Evolutionary conservation across 2,329 filamentous ascomycete genomes (phyloP).

Genomic region (Pochonia chlamydosporia): DNA sequence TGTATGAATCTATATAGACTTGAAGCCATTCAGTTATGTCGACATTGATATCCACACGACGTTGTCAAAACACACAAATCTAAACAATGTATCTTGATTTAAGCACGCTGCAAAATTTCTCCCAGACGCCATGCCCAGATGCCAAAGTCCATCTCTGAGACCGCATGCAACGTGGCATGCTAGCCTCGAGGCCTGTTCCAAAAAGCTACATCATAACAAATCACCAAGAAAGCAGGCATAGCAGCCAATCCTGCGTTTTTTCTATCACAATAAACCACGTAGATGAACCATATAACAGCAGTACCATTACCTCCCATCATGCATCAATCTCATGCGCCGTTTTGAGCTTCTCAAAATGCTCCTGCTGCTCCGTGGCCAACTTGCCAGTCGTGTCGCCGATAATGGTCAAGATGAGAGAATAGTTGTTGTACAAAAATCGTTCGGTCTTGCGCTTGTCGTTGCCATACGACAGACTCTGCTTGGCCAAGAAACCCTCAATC

Average conservation of each 20-base stretch:
- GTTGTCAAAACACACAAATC: too few relatives aligned
- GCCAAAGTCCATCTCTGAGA: neutral
- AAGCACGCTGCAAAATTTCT: too few relatives aligned
- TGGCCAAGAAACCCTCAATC: constrained; percentile 75
- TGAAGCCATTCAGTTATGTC: neutral
- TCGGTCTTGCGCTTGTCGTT: constrained; percentile 74
- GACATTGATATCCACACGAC: neutral
- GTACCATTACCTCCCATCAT: too few relatives aligned
- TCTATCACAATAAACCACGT: too few relatives aligned
- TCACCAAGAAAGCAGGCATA: too few relatives aligned
- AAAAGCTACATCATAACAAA: too few relatives aligned
- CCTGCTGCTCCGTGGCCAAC: constrained; percentile 67
- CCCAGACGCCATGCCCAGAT: too few relatives aligned
- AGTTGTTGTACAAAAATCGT: constrained; percentile 92
- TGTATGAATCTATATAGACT: neutral
- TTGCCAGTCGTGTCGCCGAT: constrained; percentile 73
- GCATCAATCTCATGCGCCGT: constrained; percentile 45
- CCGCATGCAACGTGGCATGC: too few relatives aligned
- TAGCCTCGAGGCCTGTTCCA: too few relatives aligned
- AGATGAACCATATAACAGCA: too few relatives aligned
- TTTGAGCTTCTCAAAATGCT: constrained; percentile 66
- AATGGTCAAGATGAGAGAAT: constrained; percentile 88
- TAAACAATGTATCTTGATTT: too few relatives aligned
- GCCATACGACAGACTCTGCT: constrained; percentile 67
- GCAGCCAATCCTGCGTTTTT: too few relatives aligned